These are phyloP conservation scores for Lentinula boryana DNA, from an alignment of 768 basidiomycete species.

Conservation along the genomic window DNA sequence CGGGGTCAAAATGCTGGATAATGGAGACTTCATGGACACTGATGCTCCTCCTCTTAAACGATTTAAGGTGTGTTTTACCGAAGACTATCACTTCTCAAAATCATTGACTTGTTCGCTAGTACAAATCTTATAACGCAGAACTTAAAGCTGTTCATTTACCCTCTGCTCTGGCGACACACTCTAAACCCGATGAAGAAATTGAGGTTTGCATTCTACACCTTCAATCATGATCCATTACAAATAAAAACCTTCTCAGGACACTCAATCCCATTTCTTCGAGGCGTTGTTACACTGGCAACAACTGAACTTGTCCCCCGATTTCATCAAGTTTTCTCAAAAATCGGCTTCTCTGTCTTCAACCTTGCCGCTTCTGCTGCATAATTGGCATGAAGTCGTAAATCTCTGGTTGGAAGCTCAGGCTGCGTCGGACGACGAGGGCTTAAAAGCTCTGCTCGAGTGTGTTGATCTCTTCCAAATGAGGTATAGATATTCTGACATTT, in stretches of 20 bases:
- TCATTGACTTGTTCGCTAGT: conserved; percentile 13
- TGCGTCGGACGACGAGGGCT: conserved; percentile 62
- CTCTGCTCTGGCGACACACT: conserved; percentile 31
- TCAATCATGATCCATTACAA: neutral
- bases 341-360: conserved; percentile 60
- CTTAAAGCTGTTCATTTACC: conserved; percentile 47
- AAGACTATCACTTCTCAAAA: neutral
- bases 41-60: conserved; percentile 3
- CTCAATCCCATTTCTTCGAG: conserved; percentile 72
- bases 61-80: conserved; percentile 5
- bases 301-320: conserved; percentile 72
- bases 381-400: conserved; percentile 64
- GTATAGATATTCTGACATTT: conserved; percentile 9
- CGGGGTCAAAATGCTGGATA: neutral
- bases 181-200: conserved; percentile 40
- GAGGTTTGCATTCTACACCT: conserved; percentile 22
- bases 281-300: conserved; percentile 73
- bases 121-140: conserved; percentile 42
- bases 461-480: neutral
- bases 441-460: conserved; percentile 73
- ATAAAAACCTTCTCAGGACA: conserved; percentile 44
- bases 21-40: conserved; percentile 4
- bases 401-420: conserved; percentile 59
- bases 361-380: conserved; percentile 76
- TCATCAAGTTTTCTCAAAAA: conserved; percentile 61